phyloP scores from a whole-genome alignment of 1,284 basidiomycete species.

The Rhizopogon parksii region DNA sequence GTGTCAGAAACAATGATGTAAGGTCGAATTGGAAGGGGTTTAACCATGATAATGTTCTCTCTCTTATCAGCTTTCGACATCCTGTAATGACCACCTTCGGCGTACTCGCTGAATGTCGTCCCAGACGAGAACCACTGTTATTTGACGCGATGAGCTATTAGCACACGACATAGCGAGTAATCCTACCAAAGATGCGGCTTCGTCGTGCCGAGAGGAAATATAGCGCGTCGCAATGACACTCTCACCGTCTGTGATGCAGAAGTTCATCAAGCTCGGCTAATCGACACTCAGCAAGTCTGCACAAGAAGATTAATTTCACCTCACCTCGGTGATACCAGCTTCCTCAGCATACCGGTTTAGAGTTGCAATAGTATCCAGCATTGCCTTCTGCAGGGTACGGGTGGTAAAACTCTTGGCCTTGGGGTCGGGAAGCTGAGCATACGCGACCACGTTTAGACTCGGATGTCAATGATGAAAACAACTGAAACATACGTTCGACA shows the following conservation, averaged over 20 bases:
- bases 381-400: constrained; percentile 64
- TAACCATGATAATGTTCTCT: constrained; percentile 86
- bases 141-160: constrained; percentile 1
- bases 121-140: constrained; percentile 90
- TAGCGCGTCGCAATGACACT: constrained; percentile 93
- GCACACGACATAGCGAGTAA: neutral
- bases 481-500: constrained; percentile 59
- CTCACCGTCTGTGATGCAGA: constrained; percentile 91
- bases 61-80: constrained; percentile 97
- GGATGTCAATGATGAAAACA: neutral
- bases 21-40: constrained; percentile 7
- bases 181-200: constrained; percentile 81
- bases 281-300: constrained; percentile 9
- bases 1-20: neutral
- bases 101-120: constrained; percentile 89
- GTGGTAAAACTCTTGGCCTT: constrained; percentile 65
- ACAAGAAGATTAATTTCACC: constrained; percentile 9
- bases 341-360: constrained; percentile 76
- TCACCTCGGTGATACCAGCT: constrained; percentile 64
- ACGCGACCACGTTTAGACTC: constrained; percentile 5
- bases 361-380: constrained; percentile 78
- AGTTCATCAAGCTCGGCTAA: constrained; percentile 90
- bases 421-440: constrained; percentile 69
- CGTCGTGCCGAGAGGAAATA: constrained; percentile 85
- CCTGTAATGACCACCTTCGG: constrained; percentile 81